A percentile compares a stretch with the other conserved stretches of the same genome.
These are phyloP conservation scores for Guadua angustifolia DNA, from an alignment of 176 grass and related monocot species.

Conservation along the genomic window DNA sequence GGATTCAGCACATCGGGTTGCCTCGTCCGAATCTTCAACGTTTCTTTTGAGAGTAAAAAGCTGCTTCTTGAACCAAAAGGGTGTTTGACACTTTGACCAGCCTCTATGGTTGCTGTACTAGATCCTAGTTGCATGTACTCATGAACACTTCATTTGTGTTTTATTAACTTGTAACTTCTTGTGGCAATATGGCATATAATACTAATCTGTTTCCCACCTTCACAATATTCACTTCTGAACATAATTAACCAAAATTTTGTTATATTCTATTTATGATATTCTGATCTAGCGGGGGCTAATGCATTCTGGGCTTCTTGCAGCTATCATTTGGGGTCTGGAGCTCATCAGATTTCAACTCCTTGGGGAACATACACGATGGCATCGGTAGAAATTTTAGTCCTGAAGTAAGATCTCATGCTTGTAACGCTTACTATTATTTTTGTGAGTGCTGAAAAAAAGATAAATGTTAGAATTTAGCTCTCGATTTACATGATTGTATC, in stretches of 20 bases:
- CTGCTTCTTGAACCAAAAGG: background rate
- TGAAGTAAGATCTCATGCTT: background rate
- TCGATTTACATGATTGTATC: background rate
- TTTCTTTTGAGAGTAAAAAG: background rate
- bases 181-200: background rate
- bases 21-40: background rate
- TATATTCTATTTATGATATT: background rate
- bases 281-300: background rate
- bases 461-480: background rate
- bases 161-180: constrained; percentile 20
- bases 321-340: background rate
- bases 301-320: constrained; percentile 1
- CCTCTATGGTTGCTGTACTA: background rate
- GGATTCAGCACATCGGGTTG: background rate
- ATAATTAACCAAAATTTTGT: background rate
- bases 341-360: background rate
- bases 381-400: background rate
- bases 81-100: constrained; percentile 1
- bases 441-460: background rate
- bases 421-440: background rate
- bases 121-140: background rate
- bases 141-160: background rate
- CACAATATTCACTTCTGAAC: background rate
- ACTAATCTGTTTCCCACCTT: background rate
- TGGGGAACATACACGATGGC: background rate